Conservation (phyloP, 495 filamentous ascomycete species). For the Daldinia childiae region DNA sequence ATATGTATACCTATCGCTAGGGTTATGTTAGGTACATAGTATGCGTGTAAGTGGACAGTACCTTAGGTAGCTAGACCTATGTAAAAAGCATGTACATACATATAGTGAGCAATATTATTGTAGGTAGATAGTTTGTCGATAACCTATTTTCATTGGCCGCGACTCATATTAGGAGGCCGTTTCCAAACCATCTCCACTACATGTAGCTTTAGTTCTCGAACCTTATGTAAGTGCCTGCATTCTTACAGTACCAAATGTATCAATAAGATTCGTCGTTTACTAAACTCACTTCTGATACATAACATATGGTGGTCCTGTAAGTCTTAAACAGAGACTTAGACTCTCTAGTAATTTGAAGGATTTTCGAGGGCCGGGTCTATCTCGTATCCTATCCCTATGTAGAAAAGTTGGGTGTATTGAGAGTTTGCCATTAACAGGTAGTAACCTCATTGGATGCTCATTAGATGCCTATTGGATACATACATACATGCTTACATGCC, state of each 20-base stretch:
- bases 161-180: slow-evolving; percentile 10
- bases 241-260: not conserved
- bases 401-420: not conserved
- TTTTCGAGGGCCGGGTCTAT: not conserved
- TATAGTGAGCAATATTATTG: no score
- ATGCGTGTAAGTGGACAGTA: slow-evolving; percentile 8
- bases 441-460: not conserved
- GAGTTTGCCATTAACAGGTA: not conserved
- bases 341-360: not conserved
- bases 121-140: no score
- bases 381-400: not conserved
- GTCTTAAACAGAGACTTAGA: not conserved
- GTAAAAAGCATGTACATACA: not conserved
- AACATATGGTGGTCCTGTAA: not conserved
- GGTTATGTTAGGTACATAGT: not conserved
- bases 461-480: no score
- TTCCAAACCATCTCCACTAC: no score
- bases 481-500: not conserved
- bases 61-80: not conserved
- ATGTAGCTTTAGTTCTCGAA: no score
- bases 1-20: not conserved
- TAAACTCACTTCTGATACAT: not conserved
- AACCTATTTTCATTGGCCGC: slow-evolving; percentile 27
- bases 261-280: not conserved
- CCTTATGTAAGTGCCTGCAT: slow-evolving; percentile 7